Percentiles rank a stretch among this genome's conserved stretches.
phyloP scores from a whole-genome alignment of 768 basidiomycete species.

The Mrakia hoshinonis region DNA sequence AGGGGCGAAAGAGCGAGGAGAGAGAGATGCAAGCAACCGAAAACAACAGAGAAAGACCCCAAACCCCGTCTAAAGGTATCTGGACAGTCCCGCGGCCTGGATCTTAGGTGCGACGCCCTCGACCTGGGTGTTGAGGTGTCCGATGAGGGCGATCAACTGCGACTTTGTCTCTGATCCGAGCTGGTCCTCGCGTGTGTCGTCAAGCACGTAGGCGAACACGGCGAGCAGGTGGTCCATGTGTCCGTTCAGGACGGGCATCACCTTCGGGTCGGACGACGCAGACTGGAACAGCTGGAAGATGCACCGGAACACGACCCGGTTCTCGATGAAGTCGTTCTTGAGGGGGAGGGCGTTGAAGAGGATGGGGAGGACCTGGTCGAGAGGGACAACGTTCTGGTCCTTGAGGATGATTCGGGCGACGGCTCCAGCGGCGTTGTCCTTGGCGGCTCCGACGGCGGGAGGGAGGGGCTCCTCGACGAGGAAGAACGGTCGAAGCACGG shows the following conservation, averaged over 20 bases:
- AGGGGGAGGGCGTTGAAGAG: constrained; percentile 75
- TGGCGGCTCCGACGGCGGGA: constrained; percentile 66
- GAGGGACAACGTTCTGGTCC: constrained; percentile 67
- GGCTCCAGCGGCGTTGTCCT: constrained; percentile 94
- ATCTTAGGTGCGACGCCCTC: constrained; percentile 24
- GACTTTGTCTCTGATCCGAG: constrained; percentile 62
- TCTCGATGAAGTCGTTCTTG: constrained; percentile 80
- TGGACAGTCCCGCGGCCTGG: constrained; percentile 9
- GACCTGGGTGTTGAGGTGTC: constrained; percentile 47
- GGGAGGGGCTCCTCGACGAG: constrained; percentile 45
- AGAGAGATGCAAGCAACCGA: not conserved
- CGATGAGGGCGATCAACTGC: constrained; percentile 66
- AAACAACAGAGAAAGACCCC: not conserved
- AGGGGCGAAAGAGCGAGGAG: not conserved
- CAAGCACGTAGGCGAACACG: constrained; percentile 73
- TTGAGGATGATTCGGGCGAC: constrained; percentile 78
- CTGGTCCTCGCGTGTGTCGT: constrained; percentile 65
- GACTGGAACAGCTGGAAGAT: constrained; percentile 78
- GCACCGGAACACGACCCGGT: constrained; percentile 76
- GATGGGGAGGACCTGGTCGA: constrained; percentile 81
- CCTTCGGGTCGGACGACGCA: constrained; percentile 51
- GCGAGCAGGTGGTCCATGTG: constrained; percentile 69
- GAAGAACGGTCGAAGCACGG: constrained; percentile 74
- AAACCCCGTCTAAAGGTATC: constrained; percentile 12
- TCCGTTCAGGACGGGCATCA: constrained; percentile 49